These are phyloP conservation scores for Haematococcus sp. DNA, from an alignment of 139 green algal genomes.

Conservation along the genomic window DNA sequence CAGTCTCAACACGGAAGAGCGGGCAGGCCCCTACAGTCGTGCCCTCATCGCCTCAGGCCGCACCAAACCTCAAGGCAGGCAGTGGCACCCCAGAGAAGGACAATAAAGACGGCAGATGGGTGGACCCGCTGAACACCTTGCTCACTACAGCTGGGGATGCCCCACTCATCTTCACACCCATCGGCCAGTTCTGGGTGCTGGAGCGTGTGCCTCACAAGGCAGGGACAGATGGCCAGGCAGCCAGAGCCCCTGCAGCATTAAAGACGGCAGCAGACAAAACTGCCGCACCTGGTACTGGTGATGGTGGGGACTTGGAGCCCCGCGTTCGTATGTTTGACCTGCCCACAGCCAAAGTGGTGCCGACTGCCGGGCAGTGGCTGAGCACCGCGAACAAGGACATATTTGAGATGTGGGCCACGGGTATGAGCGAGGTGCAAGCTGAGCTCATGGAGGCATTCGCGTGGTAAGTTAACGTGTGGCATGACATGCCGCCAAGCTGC, in stretches of 20 bases:
- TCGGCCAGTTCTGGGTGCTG: conserved; percentile 5
- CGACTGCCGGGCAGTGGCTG: neutral
- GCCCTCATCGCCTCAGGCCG: neutral
- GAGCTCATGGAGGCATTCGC: conserved; percentile 21
- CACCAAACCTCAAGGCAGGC: neutral
- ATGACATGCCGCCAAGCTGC: too few species aligned
- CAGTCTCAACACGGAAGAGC: too few species aligned
- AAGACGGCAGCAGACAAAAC: neutral
- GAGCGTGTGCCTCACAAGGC: neutral
- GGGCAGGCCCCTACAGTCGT: too few species aligned
- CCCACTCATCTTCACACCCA: neutral
- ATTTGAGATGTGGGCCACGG: conserved; percentile 9
- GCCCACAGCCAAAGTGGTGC: neutral
- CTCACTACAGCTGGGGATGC: neutral
- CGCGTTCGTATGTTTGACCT: neutral
- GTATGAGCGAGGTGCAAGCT: conserved; percentile 3
- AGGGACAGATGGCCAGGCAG: neutral
- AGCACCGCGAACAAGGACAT: conserved; percentile 6
- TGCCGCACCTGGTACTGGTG: neutral
- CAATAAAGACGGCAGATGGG: neutral
- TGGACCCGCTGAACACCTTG: neutral
- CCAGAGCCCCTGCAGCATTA: neutral
- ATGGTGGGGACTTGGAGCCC: neutral
- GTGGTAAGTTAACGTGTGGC: conserved; percentile 10
- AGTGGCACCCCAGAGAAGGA: neutral